These are phyloP conservation scores for Ceratocystis huliohia DNA, from an alignment of 2,329 filamentous ascomycete genomes.

Conservation along the genomic window DNA sequence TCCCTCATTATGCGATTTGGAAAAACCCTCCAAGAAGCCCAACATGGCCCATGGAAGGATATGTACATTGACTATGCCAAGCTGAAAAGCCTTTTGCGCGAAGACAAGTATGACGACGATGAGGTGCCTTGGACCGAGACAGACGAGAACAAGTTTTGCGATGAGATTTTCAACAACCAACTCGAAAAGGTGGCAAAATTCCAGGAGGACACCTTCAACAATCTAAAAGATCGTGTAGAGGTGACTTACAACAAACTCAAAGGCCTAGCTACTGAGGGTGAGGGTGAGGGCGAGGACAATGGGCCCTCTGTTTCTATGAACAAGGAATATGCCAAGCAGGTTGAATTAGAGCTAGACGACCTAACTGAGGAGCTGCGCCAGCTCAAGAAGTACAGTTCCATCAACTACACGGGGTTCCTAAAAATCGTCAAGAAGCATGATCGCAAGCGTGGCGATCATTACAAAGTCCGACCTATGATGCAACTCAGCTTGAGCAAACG, in stretches of 20 bases:
- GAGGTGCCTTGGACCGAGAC: constrained; percentile 73
- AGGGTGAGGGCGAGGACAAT: constrained; percentile 33
- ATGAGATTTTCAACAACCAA: constrained; percentile 88
- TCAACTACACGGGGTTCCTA: constrained; percentile 95
- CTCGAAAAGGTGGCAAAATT: constrained; percentile 89
- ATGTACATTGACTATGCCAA: constrained; percentile 93
- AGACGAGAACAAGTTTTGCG: constrained; percentile 86
- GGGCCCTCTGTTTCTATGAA: constrained; percentile 32
- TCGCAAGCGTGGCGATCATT: constrained; percentile 72
- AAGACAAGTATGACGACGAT: constrained; percentile 52
- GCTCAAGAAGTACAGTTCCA: constrained; percentile 84
- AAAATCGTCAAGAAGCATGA: constrained; percentile 99
- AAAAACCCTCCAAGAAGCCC: constrained; percentile 65
- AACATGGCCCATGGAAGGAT: constrained; percentile 80
- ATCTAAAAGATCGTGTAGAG: constrained; percentile 42
- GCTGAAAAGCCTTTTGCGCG: constrained; percentile 78
- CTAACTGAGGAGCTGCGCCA: constrained; percentile 87
- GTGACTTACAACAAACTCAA: constrained; percentile 56
- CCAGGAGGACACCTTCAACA: constrained; percentile 62
- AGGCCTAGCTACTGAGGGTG: constrained; percentile 62
- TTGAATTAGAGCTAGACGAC: constrained; percentile 66
- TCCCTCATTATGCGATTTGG: constrained; percentile 70
- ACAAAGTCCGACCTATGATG: constrained; percentile 82
- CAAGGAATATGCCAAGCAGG: constrained; percentile 49
- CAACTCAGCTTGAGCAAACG: constrained; percentile 77